Evolutionary conservation across 257 asterid species (phyloP).

Genomic region (Coffea eugenioides): DNA sequence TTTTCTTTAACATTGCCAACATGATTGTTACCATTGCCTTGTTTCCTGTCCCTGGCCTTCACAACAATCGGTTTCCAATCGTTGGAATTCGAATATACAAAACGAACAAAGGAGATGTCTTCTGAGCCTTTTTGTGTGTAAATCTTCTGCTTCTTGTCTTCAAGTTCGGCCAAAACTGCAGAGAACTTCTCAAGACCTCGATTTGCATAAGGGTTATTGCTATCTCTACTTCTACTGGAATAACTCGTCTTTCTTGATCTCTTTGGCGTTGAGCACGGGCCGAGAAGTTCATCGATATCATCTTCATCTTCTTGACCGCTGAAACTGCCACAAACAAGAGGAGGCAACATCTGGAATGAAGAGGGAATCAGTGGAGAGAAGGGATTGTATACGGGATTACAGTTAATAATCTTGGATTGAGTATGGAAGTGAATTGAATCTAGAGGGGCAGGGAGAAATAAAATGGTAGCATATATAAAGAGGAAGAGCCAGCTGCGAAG

Average conservation of each 20-base stretch:
- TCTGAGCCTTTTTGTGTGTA: constrained; percentile 41
- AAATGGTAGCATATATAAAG: not conserved
- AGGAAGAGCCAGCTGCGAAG: not conserved
- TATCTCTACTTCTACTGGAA: constrained; percentile 16
- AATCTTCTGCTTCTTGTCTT: constrained; percentile 42
- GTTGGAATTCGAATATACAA: constrained; percentile 31
- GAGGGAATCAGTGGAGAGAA: not conserved
- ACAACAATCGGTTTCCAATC: constrained; percentile 44
- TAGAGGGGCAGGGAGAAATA: not conserved
- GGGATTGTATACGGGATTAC: not conserved
- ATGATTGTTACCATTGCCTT: not conserved
- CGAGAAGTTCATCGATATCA: constrained; percentile 25
- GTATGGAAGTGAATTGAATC: not conserved
- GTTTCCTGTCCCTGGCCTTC: constrained; percentile 23
- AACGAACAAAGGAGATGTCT: constrained; percentile 45
- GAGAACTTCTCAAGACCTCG: constrained; percentile 53
- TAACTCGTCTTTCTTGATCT: constrained; percentile 32
- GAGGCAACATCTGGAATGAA: constrained; percentile 21
- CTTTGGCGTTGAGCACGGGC: constrained; percentile 60
- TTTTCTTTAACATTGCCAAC: not conserved
- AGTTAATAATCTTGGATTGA: not conserved
- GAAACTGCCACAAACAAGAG: constrained; percentile 51
- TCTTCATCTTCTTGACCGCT: constrained; percentile 39
- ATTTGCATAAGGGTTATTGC: constrained; percentile 43
- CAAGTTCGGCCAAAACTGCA: constrained; percentile 46